Evolutionary conservation across 768 basidiomycete species (phyloP).

Genomic region (Favolaschia claudopus): DNA sequence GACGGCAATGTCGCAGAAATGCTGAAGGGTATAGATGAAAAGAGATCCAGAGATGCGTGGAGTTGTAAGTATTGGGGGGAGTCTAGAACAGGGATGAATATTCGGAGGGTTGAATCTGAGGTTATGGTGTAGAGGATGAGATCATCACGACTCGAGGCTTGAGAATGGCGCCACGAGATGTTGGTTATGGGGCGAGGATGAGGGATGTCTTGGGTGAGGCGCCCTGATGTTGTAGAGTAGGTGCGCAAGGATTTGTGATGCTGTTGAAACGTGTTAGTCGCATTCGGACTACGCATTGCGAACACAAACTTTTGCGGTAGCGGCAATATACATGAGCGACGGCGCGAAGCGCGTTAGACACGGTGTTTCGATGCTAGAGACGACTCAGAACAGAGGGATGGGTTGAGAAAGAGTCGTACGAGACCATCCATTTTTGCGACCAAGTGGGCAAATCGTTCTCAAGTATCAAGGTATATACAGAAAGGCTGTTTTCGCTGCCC

Average conservation of each 20-base stretch:
- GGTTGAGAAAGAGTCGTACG: constrained; percentile 49
- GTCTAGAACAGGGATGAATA: constrained; percentile 90
- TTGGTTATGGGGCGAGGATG: constrained; percentile 80
- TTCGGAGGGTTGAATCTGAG: constrained; percentile 79
- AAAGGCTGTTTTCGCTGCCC: constrained; percentile 64
- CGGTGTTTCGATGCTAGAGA: constrained; percentile 55
- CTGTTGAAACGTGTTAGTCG: constrained; percentile 41
- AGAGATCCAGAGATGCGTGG: constrained; percentile 78
- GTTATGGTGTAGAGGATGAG: constrained; percentile 86
- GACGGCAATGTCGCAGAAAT: constrained; percentile 42
- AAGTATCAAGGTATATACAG: constrained; percentile 78
- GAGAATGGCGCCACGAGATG: constrained; percentile 77
- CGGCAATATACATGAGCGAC: constrained; percentile 77
- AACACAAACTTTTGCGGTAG: constrained; percentile 61
- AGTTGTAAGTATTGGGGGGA: constrained; percentile 85
- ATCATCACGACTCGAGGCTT: constrained; percentile 73
- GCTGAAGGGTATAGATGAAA: constrained; percentile 60
- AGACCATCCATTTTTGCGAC: constrained; percentile 78
- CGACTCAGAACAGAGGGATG: neutral
- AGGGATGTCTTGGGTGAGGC: constrained; percentile 69
- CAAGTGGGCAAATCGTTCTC: constrained; percentile 87
- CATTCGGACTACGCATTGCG: neutral
- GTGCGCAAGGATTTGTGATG: constrained; percentile 65
- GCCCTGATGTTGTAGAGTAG: constrained; percentile 77
- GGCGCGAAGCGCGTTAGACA: constrained; percentile 72